A percentile compares a stretch with the other conserved stretches of the same genome.
These are phyloP conservation scores for Luzula sylvatica DNA, from an alignment of 176 grass and related monocot genomes.

Conservation along the genomic window DNA sequence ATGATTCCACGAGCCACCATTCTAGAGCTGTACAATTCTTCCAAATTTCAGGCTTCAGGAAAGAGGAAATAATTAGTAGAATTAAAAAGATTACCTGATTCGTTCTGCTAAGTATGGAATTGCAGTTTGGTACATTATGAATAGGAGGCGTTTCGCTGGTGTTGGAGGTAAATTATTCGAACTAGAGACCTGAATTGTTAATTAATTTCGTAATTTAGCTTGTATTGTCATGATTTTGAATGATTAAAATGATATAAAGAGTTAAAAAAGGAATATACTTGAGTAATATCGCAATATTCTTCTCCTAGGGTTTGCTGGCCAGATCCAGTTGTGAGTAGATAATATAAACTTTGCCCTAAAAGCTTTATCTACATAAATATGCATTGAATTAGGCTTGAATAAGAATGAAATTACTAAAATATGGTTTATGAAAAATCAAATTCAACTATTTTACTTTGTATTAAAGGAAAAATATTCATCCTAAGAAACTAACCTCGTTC, in stretches of 20 bases:
- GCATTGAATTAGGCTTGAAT: constrained; percentile 9
- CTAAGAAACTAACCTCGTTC: constrained; percentile 51
- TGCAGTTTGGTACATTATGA: constrained; percentile 84
- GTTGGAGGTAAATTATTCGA: constrained; percentile 74
- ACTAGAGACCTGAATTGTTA: constrained; percentile 51
- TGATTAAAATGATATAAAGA: neutral
- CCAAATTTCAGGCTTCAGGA: neutral
- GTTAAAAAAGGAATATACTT: constrained; percentile 40
- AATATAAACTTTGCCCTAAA: constrained; percentile 86
- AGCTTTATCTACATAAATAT: constrained; percentile 76
- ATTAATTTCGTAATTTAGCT: constrained; percentile 6
- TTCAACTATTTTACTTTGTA: neutral
- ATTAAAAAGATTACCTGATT: constrained; percentile 46
- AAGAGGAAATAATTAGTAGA: neutral
- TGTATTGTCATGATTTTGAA: too few relatives aligned
- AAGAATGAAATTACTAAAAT: constrained; percentile 3
- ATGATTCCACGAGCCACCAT: constrained; percentile 71
- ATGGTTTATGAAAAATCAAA: neutral
- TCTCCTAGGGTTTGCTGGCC: constrained; percentile 95
- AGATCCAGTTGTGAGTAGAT: constrained; percentile 88
- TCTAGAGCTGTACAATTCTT: constrained; percentile 63
- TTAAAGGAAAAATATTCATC: neutral
- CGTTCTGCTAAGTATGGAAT: constrained; percentile 87
- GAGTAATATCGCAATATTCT: constrained; percentile 96
- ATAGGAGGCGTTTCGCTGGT: constrained; percentile 69